phyloP scores from a whole-genome alignment of 1,139 yeast species.

The Hyphopichia fennica region DNA sequence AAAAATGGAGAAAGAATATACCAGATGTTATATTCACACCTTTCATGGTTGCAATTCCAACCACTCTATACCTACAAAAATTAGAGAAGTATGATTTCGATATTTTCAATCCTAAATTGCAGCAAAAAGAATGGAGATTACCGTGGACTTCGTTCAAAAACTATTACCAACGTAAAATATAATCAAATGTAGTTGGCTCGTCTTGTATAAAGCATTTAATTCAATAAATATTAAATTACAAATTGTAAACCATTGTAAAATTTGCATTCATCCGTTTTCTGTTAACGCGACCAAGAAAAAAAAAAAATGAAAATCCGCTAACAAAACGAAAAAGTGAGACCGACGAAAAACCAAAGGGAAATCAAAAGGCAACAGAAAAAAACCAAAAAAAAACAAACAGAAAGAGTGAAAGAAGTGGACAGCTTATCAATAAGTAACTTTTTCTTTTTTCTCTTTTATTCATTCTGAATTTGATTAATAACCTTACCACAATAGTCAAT shows the following conservation, averaged over 20 bases:
- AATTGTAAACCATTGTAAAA: background rate
- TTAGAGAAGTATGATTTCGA: conserved; percentile 69
- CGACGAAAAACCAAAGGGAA: background rate
- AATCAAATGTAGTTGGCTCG: conserved; percentile 1
- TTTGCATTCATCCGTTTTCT: background rate
- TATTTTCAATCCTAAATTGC: conserved; percentile 47
- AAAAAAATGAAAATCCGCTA: background rate
- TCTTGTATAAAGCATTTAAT: too few relatives aligned
- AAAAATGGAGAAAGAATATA: conserved; percentile 44
- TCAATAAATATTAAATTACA: background rate
- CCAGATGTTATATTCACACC: conserved; percentile 74
- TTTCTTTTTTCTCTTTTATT: background rate
- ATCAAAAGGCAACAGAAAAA: background rate
- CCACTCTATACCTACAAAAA: conserved; percentile 57
- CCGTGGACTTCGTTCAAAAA: conserved; percentile 66
- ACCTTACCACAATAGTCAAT: background rate
- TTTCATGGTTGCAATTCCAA: conserved; percentile 65
- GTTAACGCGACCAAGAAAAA: background rate
- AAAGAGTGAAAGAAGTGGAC: background rate
- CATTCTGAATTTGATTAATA: background rate
- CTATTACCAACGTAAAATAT: conserved; percentile 46
- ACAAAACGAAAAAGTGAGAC: background rate
- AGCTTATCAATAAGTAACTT: background rate
- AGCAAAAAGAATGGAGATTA: conserved; percentile 66
- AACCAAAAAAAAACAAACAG: background rate